Evolutionary conservation across 1,284 basidiomycete genomes (phyloP).

Genomic region (Ustilago curta): DNA sequence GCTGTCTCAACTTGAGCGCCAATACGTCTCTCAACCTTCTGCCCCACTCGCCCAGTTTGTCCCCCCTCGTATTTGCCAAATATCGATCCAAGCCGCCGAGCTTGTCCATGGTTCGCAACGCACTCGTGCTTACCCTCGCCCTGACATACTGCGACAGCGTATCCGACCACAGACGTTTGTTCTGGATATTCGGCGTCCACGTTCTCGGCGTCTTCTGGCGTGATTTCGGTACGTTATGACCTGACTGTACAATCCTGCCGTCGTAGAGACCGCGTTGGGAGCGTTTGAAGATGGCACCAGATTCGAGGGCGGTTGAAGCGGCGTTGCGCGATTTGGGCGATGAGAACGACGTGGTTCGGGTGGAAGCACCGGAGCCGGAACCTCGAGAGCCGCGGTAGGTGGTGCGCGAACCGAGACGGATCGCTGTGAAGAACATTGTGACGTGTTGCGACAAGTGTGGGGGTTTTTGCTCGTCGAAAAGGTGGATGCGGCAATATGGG

Average conservation of each 20-base stretch:
- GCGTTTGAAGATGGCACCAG: constrained; percentile 63
- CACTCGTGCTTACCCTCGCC: constrained; percentile 48
- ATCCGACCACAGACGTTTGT: constrained; percentile 51
- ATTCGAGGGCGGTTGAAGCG: constrained; percentile 24
- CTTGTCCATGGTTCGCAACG: constrained; percentile 63
- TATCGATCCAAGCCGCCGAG: constrained; percentile 65
- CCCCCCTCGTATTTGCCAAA: constrained; percentile 54
- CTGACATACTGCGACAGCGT: constrained; percentile 45
- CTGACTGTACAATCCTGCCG: constrained; percentile 61
- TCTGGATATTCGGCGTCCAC: constrained; percentile 66
- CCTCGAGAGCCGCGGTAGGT: constrained; percentile 65
- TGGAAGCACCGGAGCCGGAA: constrained; percentile 61
- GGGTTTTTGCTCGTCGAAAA: too few relatives aligned
- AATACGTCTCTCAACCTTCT: constrained; percentile 51
- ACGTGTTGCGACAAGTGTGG: neutral
- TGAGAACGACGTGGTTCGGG: constrained; percentile 61
- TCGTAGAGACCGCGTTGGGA: constrained; percentile 67
- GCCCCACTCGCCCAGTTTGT: constrained; percentile 62
- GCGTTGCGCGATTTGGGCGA: constrained; percentile 64
- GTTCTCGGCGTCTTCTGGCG: constrained; percentile 64
- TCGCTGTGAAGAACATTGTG: constrained; percentile 63
- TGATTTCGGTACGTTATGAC: constrained; percentile 66
- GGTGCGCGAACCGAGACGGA: constrained; percentile 64
- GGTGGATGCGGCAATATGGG: too few relatives aligned
- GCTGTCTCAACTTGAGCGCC: constrained; percentile 35